phyloP scores from a whole-genome alignment of 2,329 filamentous ascomycete species.

The Albifimbria verrucaria region DNA sequence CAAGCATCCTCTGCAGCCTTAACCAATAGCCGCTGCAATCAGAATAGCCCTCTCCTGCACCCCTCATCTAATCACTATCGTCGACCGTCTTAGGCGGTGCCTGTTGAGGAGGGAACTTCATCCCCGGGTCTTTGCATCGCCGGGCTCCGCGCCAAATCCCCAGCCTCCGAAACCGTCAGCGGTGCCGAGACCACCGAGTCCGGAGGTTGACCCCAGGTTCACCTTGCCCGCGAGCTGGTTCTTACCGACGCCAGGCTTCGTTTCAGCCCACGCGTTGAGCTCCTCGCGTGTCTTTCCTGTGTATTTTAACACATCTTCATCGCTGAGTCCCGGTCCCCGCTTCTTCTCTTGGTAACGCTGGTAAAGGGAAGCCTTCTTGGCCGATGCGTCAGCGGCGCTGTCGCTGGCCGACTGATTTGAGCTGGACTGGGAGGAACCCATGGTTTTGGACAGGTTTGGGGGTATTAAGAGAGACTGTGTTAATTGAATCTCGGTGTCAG shows the following conservation, averaged over 20 bases:
- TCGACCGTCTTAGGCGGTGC: slow-evolving; percentile 2
- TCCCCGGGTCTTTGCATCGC: slow-evolving; percentile 21
- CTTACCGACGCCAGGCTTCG: slow-evolving; percentile 34
- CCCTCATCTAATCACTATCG: not conserved
- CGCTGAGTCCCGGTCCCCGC: slow-evolving; percentile 25
- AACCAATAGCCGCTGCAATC: too few relatives aligned
- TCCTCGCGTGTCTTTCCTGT: slow-evolving; percentile 34
- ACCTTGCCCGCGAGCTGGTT: slow-evolving; percentile 35
- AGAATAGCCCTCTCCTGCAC: too few relatives aligned
- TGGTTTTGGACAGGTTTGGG: not conserved
- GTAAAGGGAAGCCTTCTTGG: slow-evolving; percentile 26
- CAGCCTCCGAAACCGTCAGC: slow-evolving; percentile 31
- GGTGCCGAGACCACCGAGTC: slow-evolving; percentile 25
- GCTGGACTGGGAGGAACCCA: slow-evolving; percentile 9
- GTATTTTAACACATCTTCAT: slow-evolving; percentile 38
- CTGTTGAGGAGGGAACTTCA: slow-evolving; percentile 32
- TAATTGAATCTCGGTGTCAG: too few relatives aligned
- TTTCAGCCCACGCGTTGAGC: slow-evolving; percentile 33
- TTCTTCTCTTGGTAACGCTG: slow-evolving; percentile 29
- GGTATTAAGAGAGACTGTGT: not conserved
- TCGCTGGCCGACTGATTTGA: too few relatives aligned
- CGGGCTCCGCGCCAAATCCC: slow-evolving; percentile 24
- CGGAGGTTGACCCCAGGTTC: slow-evolving; percentile 22
- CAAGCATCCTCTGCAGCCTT: too few relatives aligned
- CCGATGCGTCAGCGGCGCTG: slow-evolving; percentile 1